Base-by-base conservation (phyloP, 495 filamentous ascomycete species). In the Podospora tetraspora region DNA sequence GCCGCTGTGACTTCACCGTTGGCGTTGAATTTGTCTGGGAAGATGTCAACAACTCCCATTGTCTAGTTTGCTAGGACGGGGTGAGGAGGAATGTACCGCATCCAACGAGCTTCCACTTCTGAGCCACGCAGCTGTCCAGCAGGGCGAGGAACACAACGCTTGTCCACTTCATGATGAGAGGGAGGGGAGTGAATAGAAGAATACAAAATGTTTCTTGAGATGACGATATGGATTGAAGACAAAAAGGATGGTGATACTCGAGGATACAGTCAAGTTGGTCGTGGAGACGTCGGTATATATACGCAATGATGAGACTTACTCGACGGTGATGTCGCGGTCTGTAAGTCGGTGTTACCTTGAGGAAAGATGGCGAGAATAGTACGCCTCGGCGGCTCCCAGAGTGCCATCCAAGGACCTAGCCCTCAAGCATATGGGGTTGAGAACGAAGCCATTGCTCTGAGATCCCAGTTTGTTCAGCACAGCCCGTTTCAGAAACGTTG, bases 401-500 rank as follows among this genome's bases (percentile, higher is more conserved):
- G 6, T 13, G 22, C 58, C 58, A 25, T 16, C 27, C 58, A 24
- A 13, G 22, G 58, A 25, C 30, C 30, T 13, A 24, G 23, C 21
- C 58, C 58, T 23, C 22, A 60, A 13, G 4, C 16, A 60, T 12
- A 1, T 10, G 22, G 12, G 22, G 22, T 27, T 1, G 22, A 25
- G 58, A 60, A 13, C 22, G 22, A 27, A 4, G 58, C 13, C 11
- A 60, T 32, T 32, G 10, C 10, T 25, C 58, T 24, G 22, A 60
- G 12, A 29, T 61, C 32, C 30, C 10, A 24, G 8, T 0, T 30
- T 24, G 22, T 19, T 29, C 24, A 22, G 24, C 59, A 61, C 10
- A 61, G 59, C 59, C 58, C 23, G 58, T 61, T 61, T 61, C 59
- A n/a, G 23, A 24, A 29, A 29, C 16, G n/a, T 61, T 27, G 24